phyloP scores from a whole-genome alignment of 129 eudicot genomes.

The Smallanthus sonchifolius region DNA sequence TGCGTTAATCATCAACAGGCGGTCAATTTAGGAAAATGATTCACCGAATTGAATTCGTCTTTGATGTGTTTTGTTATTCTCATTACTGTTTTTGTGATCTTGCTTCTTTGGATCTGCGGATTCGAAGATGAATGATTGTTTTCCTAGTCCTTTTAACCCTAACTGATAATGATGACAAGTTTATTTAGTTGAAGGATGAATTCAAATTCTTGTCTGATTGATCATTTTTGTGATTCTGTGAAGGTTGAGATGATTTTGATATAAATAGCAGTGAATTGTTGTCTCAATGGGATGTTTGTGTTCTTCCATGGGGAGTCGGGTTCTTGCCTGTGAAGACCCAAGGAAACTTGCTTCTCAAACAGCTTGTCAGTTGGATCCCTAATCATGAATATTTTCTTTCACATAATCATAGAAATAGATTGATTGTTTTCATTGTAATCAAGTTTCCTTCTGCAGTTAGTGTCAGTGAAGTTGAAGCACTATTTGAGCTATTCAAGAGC shows the following conservation, averaged over 20 bases:
- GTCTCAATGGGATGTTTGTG: conserved; percentile 34
- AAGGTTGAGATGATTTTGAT: conserved; percentile 37
- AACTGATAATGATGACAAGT: background rate
- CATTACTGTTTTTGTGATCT: background rate
- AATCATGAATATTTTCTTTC: background rate
- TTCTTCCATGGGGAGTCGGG: conserved; percentile 8
- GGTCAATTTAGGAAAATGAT: background rate
- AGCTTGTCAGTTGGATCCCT: conserved; percentile 23
- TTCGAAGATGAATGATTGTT: background rate
- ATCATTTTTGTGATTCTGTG: conserved; percentile 9
- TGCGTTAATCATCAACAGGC: conserved; percentile 2
- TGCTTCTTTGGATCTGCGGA: conserved; percentile 4
- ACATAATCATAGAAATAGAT: background rate
- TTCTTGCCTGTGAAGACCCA: conserved; percentile 24
- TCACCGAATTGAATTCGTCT: background rate
- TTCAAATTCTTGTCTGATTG: background rate
- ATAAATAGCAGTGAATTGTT: conserved; percentile 6
- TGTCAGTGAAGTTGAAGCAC: conserved; percentile 59
- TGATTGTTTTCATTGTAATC: background rate
- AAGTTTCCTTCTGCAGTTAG: conserved; percentile 32
- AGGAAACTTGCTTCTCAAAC: conserved; percentile 34
- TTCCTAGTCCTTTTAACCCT: background rate
- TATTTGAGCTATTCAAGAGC: conserved; percentile 54
- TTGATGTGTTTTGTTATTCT: background rate
- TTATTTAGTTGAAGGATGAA: background rate